Base-by-base conservation (phyloP, 495 filamentous ascomycete genomes). In the Penicillium atrosanguineum region DNA sequence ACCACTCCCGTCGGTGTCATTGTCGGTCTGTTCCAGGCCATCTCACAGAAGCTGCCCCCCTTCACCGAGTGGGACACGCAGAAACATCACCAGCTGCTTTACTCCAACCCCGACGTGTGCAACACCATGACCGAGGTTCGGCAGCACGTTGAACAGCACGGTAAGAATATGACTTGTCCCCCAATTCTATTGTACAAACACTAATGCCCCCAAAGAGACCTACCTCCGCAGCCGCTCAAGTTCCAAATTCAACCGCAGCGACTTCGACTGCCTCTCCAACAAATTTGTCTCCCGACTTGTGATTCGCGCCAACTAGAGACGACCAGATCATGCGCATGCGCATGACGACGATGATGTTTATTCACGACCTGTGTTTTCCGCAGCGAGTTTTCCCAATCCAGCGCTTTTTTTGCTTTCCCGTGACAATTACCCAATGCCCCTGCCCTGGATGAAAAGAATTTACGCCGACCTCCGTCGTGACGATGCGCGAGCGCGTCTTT, bases 241-340 rank as follows among this genome's bases (percentile, higher is more conserved):
- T n/a, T 79, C 85, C 60, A 87, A 87, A 68, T 96, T 93, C 70
- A 87, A 95, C 75, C 84, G 89, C 58, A 76, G 83, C 57, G 90
- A 96, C 74, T 96, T 96, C 68, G 91, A 96, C 74, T 91, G 85
- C 54, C 75, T 96, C 62, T 93, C 90, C 48, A 95, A 93, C 81
- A 96, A 95, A 78, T 94, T 96, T 74, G 76, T 95, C 49, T 92
- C 90, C 25, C 90, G 93, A 70, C 83, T 96, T 61, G 91, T 95
- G 68, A 95, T 96, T 68, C 91, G 91, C 53, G 88, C 91, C 57
- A 93, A 94, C 74, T 95, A 79, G 68, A 55, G 31, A 66, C 45
- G 74, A 78, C 43, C 73, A 76, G 44, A 68, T 69, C n/a, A 69
- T 40, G 41, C 79, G 74, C 26, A 67, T 71, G 61, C 65, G 67